phyloP scores from a whole-genome alignment of 2,329 filamentous ascomycete genomes.

The Colletotrichum sp. region DNA sequence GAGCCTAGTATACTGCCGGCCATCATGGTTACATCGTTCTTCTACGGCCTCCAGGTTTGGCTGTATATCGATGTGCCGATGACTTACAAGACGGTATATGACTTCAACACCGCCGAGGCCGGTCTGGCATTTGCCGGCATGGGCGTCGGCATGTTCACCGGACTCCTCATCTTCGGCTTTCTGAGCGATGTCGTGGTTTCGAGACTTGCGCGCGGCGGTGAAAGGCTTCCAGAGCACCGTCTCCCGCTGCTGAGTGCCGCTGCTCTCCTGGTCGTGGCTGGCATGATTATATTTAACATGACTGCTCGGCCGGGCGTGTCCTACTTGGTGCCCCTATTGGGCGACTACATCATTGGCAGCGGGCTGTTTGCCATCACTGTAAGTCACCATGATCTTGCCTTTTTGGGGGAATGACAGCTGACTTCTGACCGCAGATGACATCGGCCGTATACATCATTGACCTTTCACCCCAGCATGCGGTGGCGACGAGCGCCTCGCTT shows the following conservation, averaged over 20 bases:
- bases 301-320: not conserved
- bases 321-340: not conserved
- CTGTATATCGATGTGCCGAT: slow-evolving; percentile 11
- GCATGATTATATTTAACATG: not conserved
- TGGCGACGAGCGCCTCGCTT: slow-evolving; percentile 3
- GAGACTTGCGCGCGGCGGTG: not conserved
- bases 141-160: not conserved
- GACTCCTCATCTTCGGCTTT: slow-evolving; percentile 3
- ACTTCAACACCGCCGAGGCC: not conserved
- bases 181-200: not conserved
- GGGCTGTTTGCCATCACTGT: not conserved
- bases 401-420: not conserved
- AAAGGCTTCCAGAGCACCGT: slow-evolving; percentile 1
- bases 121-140: not conserved
- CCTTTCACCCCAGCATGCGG: not conserved
- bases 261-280: not conserved
- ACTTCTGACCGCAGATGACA: not conserved
- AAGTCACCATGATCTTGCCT: not conserved
- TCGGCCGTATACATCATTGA: slow-evolving; percentile 7
- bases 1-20: not conserved
- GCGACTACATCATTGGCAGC: not conserved
- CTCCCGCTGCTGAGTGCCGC: not conserved
- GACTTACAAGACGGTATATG: not conserved
- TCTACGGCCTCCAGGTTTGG: slow-evolving; percentile 8
- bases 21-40: slow-evolving; percentile 3